Percentiles rank a stretch among this genome's conserved stretches.
phyloP scores from a whole-genome alignment of 192 early-diverging fungal genomes.

The Coemansia sp. region DNA sequence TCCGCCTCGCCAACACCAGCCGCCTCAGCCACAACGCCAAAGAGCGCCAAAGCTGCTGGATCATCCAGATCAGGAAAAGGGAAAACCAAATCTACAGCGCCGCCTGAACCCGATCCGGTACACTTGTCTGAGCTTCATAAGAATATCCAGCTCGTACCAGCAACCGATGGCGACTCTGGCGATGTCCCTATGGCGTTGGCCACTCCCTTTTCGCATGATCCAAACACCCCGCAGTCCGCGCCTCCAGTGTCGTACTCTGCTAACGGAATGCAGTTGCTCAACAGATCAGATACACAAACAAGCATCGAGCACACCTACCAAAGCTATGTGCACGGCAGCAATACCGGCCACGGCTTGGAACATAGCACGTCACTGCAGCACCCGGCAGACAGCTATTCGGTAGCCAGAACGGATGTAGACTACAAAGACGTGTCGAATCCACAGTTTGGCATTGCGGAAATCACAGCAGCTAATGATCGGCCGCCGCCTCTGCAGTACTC shows the following conservation, averaged over 20 bases:
- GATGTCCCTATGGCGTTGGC: background rate
- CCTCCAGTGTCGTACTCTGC: slow-evolving; percentile 50
- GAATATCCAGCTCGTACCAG: background rate
- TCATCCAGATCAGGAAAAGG: slow-evolving; percentile 7
- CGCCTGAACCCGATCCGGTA: background rate
- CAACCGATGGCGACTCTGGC: background rate
- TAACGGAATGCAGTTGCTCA: slow-evolving; percentile 52
- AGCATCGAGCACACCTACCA: slow-evolving; percentile 10
- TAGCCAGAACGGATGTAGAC: background rate
- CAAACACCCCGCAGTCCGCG: slow-evolving; percentile 26
- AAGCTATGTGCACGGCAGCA: slow-evolving; percentile 3
- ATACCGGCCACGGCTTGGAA: slow-evolving; percentile 1
- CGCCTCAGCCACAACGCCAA: slow-evolving; percentile 7
- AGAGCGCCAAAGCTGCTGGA: background rate
- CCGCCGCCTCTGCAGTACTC: slow-evolving; percentile 36
- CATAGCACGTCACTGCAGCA: slow-evolving; percentile 1
- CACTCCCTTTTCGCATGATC: background rate
- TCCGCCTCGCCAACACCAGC: slow-evolving; percentile 13
- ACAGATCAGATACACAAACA: slow-evolving; percentile 23
- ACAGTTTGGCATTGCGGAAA: slow-evolving; percentile 7
- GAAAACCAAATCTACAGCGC: slow-evolving; percentile 9
- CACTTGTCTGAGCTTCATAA: background rate
- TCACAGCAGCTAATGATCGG: background rate
- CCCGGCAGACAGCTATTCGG: slow-evolving; percentile 12
- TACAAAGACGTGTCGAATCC: slow-evolving; percentile 16